Conservation (phyloP, 345 rosid genomes). For the Luvunga scandens region DNA sequence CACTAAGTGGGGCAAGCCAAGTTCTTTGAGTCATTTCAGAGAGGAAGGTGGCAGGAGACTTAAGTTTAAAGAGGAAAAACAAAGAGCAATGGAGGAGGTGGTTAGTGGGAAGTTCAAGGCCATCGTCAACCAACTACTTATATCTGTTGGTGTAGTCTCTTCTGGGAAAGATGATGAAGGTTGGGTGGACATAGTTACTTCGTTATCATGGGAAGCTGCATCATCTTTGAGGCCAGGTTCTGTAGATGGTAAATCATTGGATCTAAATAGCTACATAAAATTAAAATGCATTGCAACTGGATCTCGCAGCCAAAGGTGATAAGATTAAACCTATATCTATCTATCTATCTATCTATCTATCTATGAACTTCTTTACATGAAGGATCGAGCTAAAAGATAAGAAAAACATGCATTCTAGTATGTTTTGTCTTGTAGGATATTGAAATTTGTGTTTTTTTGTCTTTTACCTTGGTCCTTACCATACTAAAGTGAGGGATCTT, state of each 20-base stretch:
- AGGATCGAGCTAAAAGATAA: too few relatives aligned
- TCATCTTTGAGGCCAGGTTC: constrained; percentile 64
- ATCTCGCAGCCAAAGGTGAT: constrained; percentile 64
- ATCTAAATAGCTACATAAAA: constrained; percentile 64
- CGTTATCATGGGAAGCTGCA: constrained; percentile 91
- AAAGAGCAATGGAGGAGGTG: constrained; percentile 57
- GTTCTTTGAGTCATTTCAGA: constrained; percentile 42
- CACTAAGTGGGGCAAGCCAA: constrained; percentile 55
- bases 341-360: too few relatives aligned
- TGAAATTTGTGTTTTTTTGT: too few relatives aligned
- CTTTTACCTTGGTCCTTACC: too few relatives aligned
- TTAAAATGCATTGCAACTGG: constrained; percentile 96
- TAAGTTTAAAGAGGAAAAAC: constrained; percentile 54
- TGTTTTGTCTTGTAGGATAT: too few relatives aligned
- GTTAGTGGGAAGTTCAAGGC: constrained; percentile 69
- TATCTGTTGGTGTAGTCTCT: constrained; percentile 44
- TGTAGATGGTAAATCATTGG: constrained; percentile 53
- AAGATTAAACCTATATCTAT: not conserved
- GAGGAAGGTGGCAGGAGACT: constrained; percentile 42
- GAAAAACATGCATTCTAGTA: too few relatives aligned
- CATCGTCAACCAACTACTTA: constrained; percentile 57
- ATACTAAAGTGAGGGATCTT: too few relatives aligned
- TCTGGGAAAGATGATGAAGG: constrained; percentile 37
- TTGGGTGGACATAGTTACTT: constrained; percentile 74
- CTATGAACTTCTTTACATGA: too few relatives aligned